These are phyloP conservation scores for Tylopilus plumbeoviolaceoides DNA, from an alignment of 768 basidiomycete species.

Conservation along the genomic window DNA sequence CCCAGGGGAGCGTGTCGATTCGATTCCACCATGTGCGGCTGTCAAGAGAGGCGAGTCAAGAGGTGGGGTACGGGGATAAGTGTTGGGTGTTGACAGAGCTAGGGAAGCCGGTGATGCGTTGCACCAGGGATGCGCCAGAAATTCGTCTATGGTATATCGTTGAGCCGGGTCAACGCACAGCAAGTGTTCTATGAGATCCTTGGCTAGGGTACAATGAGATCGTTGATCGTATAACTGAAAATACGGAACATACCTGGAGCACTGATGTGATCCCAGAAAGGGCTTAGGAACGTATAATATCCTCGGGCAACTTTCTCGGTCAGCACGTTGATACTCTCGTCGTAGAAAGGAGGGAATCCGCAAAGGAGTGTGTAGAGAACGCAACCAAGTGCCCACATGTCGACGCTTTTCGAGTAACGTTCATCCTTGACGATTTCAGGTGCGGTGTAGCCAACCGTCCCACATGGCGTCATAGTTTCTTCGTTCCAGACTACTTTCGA, in stretches of 20 bases:
- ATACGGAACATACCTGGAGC: constrained; percentile 50
- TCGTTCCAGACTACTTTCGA: constrained; percentile 99
- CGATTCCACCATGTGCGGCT: constrained; percentile 70
- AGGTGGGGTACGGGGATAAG: constrained; percentile 39
- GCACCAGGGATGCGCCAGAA: constrained; percentile 95
- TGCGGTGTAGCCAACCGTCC: constrained; percentile 99
- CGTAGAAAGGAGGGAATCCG: constrained; percentile 98
- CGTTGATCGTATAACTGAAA: neutral
- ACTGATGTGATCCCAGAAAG: constrained; percentile 99
- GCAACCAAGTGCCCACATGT: constrained; percentile 99
- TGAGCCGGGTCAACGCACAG: constrained; percentile 94
- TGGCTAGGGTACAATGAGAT: constrained; percentile 50
- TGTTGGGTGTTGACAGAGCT: constrained; percentile 61
- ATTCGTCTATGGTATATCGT: constrained; percentile 97
- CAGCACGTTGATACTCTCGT: constrained; percentile 96
- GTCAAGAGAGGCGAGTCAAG: constrained; percentile 91
- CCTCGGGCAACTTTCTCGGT: constrained; percentile 98
- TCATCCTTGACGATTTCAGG: constrained; percentile 99
- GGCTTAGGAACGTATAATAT: constrained; percentile 96
- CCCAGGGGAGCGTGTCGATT: constrained; percentile 82
- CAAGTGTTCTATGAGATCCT: constrained; percentile 91
- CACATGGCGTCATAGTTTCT: constrained; percentile 98
- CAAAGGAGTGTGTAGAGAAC: constrained; percentile 98
- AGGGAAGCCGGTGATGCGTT: constrained; percentile 61
- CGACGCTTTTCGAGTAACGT: constrained; percentile 92